These are phyloP conservation scores for Epichloe scottii DNA, from an alignment of 2,329 filamentous ascomycete genomes.

Conservation along the genomic window DNA sequence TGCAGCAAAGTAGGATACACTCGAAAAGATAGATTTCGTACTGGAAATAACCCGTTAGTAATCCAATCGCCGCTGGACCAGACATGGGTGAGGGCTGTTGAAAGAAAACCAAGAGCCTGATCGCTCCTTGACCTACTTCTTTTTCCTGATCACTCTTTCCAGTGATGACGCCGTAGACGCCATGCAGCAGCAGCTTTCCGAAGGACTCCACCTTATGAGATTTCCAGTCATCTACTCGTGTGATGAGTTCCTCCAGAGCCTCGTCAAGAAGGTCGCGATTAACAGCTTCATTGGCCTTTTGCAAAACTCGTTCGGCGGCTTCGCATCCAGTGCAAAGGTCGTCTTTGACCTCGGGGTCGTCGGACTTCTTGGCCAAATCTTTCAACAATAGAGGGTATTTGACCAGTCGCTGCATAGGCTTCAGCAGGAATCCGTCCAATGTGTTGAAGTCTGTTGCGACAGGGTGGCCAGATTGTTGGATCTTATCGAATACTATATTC, in stretches of 20 bases:
- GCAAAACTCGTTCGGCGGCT: slow-evolving; percentile 68
- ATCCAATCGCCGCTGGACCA: background rate
- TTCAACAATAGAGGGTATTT: slow-evolving; percentile 90
- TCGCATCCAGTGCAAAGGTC: slow-evolving; percentile 70
- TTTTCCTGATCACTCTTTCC: slow-evolving; percentile 82
- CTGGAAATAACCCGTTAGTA: slow-evolving; percentile 29
- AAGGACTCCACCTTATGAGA: slow-evolving; percentile 84
- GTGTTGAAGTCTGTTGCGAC: slow-evolving; percentile 83
- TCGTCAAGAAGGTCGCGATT: slow-evolving; percentile 76
- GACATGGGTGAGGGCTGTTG: slow-evolving; percentile 2
- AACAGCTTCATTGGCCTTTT: slow-evolving; percentile 81
- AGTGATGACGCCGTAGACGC: slow-evolving; percentile 84
- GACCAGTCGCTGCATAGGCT: slow-evolving; percentile 89
- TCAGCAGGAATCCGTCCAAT: slow-evolving; percentile 82
- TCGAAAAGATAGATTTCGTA: slow-evolving; percentile 98
- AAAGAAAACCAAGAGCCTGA: background rate
- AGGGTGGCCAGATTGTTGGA: slow-evolving; percentile 58
- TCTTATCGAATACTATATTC: slow-evolving; percentile 75
- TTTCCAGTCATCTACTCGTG: slow-evolving; percentile 93
- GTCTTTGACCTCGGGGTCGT: slow-evolving; percentile 54
- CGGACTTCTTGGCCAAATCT: slow-evolving; percentile 79
- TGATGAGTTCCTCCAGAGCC: slow-evolving; percentile 68
- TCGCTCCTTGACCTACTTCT: slow-evolving; percentile 47
- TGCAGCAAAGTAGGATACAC: slow-evolving; percentile 90
- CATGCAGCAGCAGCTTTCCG: slow-evolving; percentile 75